A percentile compares a stretch with the other conserved stretches of the same genome.
phyloP scores from a whole-genome alignment of 768 basidiomycete species.

The Thelephora aurantiotincta region DNA sequence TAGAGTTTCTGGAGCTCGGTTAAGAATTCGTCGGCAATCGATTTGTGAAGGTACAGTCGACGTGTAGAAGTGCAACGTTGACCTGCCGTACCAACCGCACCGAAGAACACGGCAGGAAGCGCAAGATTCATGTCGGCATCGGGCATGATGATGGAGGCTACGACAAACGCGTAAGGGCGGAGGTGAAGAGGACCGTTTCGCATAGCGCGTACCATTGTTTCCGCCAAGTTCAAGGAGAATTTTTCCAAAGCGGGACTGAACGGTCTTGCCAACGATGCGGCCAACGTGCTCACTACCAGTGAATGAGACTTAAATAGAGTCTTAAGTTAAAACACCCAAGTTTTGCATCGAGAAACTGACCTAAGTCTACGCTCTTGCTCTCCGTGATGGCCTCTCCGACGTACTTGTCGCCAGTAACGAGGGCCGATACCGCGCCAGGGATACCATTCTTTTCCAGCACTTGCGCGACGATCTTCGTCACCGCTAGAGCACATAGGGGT shows the following conservation, averaged over 20 bases:
- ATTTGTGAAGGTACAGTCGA: slow-evolving; percentile 75
- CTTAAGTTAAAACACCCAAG: not conserved
- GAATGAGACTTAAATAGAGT: slow-evolving; percentile 57
- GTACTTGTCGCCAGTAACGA: slow-evolving; percentile 75
- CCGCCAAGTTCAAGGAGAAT: slow-evolving; percentile 85
- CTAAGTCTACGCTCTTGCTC: slow-evolving; percentile 62
- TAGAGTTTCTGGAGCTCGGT: slow-evolving; percentile 64
- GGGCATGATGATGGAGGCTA: slow-evolving; percentile 84
- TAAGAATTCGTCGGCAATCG: slow-evolving; percentile 67
- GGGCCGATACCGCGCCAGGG: slow-evolving; percentile 70
- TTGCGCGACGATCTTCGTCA: slow-evolving; percentile 68
- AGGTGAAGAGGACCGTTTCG: slow-evolving; percentile 2
- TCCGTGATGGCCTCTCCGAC: slow-evolving; percentile 69
- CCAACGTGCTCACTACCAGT: slow-evolving; percentile 89
- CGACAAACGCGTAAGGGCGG: not conserved
- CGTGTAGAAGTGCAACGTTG: slow-evolving; percentile 86
- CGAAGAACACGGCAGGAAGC: slow-evolving; percentile 84
- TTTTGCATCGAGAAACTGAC: slow-evolving; percentile 23
- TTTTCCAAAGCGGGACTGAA: slow-evolving; percentile 83
- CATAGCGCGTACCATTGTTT: slow-evolving; percentile 62
- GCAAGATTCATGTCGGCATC: slow-evolving; percentile 89
- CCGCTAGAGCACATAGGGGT: slow-evolving; percentile 80
- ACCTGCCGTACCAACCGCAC: slow-evolving; percentile 73
- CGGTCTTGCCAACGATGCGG: slow-evolving; percentile 72
- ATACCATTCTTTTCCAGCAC: slow-evolving; percentile 76